These are phyloP conservation scores for Xylaria polymorpha DNA, from an alignment of 2,329 filamentous ascomycete genomes.

Conservation along the genomic window DNA sequence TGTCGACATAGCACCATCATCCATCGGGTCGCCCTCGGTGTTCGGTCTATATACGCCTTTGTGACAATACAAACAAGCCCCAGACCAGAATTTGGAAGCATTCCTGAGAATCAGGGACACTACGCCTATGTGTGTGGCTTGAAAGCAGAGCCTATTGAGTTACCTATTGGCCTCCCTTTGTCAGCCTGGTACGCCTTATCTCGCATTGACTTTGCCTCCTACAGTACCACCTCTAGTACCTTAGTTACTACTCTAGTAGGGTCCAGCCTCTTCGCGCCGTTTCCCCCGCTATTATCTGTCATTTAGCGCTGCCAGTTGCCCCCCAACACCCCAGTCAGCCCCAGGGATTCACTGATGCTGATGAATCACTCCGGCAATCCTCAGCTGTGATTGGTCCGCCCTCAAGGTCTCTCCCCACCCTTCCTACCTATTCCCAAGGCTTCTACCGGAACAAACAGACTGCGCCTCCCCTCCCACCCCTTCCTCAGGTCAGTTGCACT, in stretches of 20 bases:
- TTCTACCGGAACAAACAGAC: constrained; percentile 48
- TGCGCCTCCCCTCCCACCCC: constrained; percentile 46
- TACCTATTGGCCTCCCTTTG: neutral
- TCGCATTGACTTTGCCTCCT: constrained; percentile 1
- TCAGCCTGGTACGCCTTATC: constrained; percentile 4
- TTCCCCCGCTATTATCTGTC: constrained; percentile 46
- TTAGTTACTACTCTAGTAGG: constrained; percentile 16
- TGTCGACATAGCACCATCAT: constrained; percentile 24
- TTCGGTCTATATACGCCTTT: neutral
- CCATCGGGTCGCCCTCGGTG: constrained; percentile 8
- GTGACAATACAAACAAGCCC: neutral
- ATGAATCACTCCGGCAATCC: constrained; percentile 45
- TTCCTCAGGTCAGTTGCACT: constrained; percentile 26
- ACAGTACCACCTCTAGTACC: too few relatives aligned
- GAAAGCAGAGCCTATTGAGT: neutral
- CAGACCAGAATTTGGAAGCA: neutral
- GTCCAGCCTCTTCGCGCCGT: constrained; percentile 47
- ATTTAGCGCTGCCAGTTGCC: constrained; percentile 25
- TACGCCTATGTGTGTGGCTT: neutral
- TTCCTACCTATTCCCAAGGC: constrained; percentile 45
- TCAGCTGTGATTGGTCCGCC: constrained; percentile 42
- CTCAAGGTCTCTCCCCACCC: constrained; percentile 25
- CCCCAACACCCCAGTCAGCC: constrained; percentile 23
- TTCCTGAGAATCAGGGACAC: constrained; percentile 7
- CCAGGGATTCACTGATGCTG: constrained; percentile 31